Percentiles rank a stretch among this genome's conserved stretches.
These are phyloP conservation scores for Graphilbum sp. DNA, from an alignment of 2,329 filamentous ascomycete genomes.

Conservation along the genomic window DNA sequence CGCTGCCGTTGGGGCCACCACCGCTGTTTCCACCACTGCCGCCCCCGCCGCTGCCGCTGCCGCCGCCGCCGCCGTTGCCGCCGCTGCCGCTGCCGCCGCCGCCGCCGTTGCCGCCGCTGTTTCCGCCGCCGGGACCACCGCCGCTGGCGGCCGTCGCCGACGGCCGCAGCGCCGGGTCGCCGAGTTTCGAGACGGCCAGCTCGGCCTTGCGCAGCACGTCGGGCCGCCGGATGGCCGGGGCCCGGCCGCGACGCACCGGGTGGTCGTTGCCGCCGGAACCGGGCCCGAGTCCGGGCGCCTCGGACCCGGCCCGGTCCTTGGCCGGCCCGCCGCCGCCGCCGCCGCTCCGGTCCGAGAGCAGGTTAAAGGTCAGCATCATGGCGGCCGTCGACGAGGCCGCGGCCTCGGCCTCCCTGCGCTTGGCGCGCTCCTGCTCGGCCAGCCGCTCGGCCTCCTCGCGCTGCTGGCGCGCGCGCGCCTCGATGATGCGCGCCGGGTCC, in stretches of 20 bases:
- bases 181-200: slow-evolving; percentile 33
- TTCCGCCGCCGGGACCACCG: slow-evolving; percentile 10
- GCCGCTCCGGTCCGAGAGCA: slow-evolving; percentile 4
- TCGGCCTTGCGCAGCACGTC: slow-evolving; percentile 48
- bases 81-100: slow-evolving; percentile 15
- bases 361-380: slow-evolving; percentile 10
- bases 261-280: slow-evolving; percentile 17
- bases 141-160: slow-evolving; percentile 15
- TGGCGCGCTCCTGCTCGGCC: slow-evolving; percentile 7
- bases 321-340: background rate
- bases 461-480: slow-evolving; percentile 20
- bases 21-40: slow-evolving; percentile 1
- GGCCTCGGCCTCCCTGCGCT: slow-evolving; percentile 6
- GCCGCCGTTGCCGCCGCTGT: slow-evolving; percentile 12
- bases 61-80: slow-evolving; percentile 10
- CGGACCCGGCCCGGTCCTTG: slow-evolving; percentile 10
- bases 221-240: slow-evolving; percentile 32
- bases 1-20: background rate
- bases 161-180: slow-evolving; percentile 25
- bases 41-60: background rate
- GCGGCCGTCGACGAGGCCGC: slow-evolving; percentile 9
- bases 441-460: slow-evolving; percentile 15
- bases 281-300: slow-evolving; percentile 7
- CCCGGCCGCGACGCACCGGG: slow-evolving; percentile 20
- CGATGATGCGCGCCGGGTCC: slow-evolving; percentile 29